A percentile compares a stretch with the other conserved stretches of the same genome.
Evolutionary conservation across 345 rosid genomes (phyloP).

Genomic region (Mangifera indica): DNA sequence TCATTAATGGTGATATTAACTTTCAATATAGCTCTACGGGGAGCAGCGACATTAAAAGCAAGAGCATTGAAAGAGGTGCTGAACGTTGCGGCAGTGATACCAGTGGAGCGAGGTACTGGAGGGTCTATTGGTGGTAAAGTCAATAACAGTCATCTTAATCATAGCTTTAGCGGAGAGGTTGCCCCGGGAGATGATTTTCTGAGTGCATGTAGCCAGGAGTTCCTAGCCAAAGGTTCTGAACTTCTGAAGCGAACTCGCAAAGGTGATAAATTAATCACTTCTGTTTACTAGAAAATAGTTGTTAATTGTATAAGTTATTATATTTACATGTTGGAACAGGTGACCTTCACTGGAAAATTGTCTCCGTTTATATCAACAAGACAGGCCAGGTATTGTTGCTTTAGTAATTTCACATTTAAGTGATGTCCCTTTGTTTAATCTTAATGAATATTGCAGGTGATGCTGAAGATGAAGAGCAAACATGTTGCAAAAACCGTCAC

Average conservation of each 20-base stretch:
- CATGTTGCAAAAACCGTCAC: constrained; percentile 79
- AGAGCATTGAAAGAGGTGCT: constrained; percentile 80
- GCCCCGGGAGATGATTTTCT: constrained; percentile 54
- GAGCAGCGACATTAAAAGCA: constrained; percentile 91
- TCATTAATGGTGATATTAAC: constrained; percentile 2
- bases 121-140: constrained; percentile 40
- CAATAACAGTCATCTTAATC: constrained; percentile 33
- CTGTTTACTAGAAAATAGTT: too few species aligned
- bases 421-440: neutral
- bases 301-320: neutral
- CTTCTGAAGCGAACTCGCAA: constrained; percentile 93
- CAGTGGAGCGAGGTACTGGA: constrained; percentile 63
- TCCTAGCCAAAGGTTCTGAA: constrained; percentile 76
- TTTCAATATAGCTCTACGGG: constrained; percentile 68
- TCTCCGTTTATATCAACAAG: constrained; percentile 72
- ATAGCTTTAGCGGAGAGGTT: constrained; percentile 54
- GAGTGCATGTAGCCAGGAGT: constrained; percentile 56
- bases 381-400: constrained; percentile 45
- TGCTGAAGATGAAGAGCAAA: constrained; percentile 86
- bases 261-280: constrained; percentile 34
- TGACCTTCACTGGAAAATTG: constrained; percentile 91
- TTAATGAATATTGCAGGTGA: constrained; percentile 43
- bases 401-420: neutral
- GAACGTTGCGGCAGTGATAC: constrained; percentile 70
- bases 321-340: constrained; percentile 47